phyloP scores from a whole-genome alignment of 1,139 yeast genomes.

The Blastobotrys persicus region DNA sequence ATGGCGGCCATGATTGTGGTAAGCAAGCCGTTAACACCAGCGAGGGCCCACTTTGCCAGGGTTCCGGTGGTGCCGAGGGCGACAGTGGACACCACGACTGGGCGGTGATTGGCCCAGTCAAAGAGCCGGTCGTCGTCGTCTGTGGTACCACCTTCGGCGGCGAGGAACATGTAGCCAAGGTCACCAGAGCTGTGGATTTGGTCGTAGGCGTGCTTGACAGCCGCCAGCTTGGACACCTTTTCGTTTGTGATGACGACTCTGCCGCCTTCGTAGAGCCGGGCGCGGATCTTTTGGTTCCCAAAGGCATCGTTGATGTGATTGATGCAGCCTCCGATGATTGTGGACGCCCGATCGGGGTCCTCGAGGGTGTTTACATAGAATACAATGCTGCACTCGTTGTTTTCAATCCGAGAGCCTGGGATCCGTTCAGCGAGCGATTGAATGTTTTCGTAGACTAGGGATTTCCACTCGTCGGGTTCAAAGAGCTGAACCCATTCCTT shows the following conservation, averaged over 20 bases:
- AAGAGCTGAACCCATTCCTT: slow-evolving; percentile 23
- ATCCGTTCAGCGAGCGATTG: slow-evolving; percentile 71
- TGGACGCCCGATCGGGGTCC: slow-evolving; percentile 62
- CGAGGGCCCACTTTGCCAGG: slow-evolving; percentile 65
- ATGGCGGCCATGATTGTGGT: slow-evolving; percentile 24
- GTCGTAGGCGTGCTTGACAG: slow-evolving; percentile 27
- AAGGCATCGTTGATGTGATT: slow-evolving; percentile 80
- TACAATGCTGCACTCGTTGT: slow-evolving; percentile 71
- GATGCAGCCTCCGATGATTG: slow-evolving; percentile 79
- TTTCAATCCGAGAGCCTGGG: slow-evolving; percentile 72
- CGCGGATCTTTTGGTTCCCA: slow-evolving; percentile 66
- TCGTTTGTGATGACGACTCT: slow-evolving; percentile 28
- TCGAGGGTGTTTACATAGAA: slow-evolving; percentile 50
- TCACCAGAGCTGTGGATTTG: slow-evolving; percentile 8
- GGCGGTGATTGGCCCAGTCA: slow-evolving; percentile 49
- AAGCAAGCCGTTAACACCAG: slow-evolving; percentile 76
- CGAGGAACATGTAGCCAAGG: slow-evolving; percentile 38
- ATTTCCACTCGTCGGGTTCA: slow-evolving; percentile 51
- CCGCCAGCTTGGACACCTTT: slow-evolving; percentile 24
- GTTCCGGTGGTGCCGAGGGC: slow-evolving; percentile 59
- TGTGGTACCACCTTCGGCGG: slow-evolving; percentile 64
- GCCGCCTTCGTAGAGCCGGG: slow-evolving; percentile 63
- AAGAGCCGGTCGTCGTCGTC: slow-evolving; percentile 57
- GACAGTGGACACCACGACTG: slow-evolving; percentile 48
- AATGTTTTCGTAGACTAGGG: slow-evolving; percentile 56